phyloP scores from a whole-genome alignment of 176 grass and related monocot species.

The Tillandsia leiboldiana region DNA sequence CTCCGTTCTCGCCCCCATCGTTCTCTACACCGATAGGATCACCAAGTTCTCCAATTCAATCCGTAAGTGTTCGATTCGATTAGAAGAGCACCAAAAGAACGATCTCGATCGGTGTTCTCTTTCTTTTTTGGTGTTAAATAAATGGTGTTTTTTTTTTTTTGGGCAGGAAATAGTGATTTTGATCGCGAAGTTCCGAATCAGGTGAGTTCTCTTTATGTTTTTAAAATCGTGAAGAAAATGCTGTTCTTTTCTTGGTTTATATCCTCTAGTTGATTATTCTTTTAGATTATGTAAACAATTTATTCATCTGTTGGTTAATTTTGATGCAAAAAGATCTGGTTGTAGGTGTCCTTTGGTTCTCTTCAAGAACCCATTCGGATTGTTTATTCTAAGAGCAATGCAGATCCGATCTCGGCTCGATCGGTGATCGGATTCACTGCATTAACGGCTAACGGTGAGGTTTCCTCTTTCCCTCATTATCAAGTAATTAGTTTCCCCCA shows the following conservation, averaged over 20 bases:
- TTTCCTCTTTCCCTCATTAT: background rate
- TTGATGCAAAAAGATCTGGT: slow-evolving; percentile 2
- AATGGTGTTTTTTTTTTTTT: background rate
- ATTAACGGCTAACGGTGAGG: background rate
- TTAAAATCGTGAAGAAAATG: background rate
- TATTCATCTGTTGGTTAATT: slow-evolving; percentile 2
- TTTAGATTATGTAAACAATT: background rate
- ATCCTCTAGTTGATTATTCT: background rate
- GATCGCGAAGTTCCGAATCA: slow-evolving; percentile 9
- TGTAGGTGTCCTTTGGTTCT: slow-evolving; percentile 10
- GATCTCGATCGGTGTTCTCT: slow-evolving; percentile 18
- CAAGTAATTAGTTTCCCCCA: background rate
- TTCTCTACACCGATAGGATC: slow-evolving; percentile 42
- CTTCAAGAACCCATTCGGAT: slow-evolving; percentile 20
- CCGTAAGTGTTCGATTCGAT: slow-evolving; percentile 25
- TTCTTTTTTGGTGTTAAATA: background rate
- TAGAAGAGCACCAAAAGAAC: slow-evolving; percentile 4
- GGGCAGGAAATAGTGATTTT: slow-evolving; percentile 19
- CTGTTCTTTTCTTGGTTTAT: background rate
- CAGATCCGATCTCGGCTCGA: slow-evolving; percentile 1
- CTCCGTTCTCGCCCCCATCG: slow-evolving; percentile 67
- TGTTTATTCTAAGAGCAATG: slow-evolving; percentile 4
- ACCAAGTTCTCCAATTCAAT: slow-evolving; percentile 26
- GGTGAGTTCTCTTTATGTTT: slow-evolving; percentile 3
- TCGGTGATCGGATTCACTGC: background rate